Evolutionary conservation across 2,329 filamentous ascomycete species (phyloP).

Genomic region (Arachnomyces sp.): DNA sequence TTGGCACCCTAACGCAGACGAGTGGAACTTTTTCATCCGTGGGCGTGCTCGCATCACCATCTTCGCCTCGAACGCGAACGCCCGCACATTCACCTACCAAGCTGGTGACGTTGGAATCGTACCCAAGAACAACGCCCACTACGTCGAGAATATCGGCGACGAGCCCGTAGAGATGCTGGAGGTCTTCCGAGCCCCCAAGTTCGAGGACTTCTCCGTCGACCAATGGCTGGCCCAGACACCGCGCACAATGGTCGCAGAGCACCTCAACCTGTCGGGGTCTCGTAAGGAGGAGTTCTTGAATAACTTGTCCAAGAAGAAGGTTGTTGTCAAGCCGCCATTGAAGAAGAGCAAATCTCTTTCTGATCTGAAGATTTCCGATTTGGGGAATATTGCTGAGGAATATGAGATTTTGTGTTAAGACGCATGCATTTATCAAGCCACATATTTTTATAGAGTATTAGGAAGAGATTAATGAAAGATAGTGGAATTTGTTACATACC

Average conservation of each 20-base stretch:
- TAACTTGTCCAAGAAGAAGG: constrained; percentile 33
- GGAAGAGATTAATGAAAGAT: no score
- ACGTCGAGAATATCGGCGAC: constrained; percentile 73
- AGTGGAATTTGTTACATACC: no score
- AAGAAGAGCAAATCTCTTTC: background rate
- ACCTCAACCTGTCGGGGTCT: constrained; percentile 54
- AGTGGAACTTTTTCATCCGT: constrained; percentile 71
- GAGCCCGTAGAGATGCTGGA: constrained; percentile 69
- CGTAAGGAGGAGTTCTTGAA: constrained; percentile 55
- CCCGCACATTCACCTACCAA: constrained; percentile 67
- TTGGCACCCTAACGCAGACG: constrained; percentile 72
- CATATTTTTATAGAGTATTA: no score
- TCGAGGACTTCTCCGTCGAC: constrained; percentile 64
- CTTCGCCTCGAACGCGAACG: constrained; percentile 60
- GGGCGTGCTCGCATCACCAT: constrained; percentile 66
- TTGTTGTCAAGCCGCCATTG: constrained; percentile 1
- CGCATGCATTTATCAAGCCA: background rate
- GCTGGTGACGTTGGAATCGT: constrained; percentile 71
- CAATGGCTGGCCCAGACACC: constrained; percentile 70
- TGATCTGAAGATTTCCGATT: background rate
- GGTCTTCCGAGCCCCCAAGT: constrained; percentile 63
- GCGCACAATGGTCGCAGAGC: constrained; percentile 56
- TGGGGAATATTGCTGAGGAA: no score
- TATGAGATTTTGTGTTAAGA: background rate
- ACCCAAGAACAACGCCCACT: constrained; percentile 68